A percentile compares a stretch with the other conserved stretches of the same genome.
Conservation (phyloP, 768 basidiomycete genomes). For the Lactifluus volemus region DNA sequence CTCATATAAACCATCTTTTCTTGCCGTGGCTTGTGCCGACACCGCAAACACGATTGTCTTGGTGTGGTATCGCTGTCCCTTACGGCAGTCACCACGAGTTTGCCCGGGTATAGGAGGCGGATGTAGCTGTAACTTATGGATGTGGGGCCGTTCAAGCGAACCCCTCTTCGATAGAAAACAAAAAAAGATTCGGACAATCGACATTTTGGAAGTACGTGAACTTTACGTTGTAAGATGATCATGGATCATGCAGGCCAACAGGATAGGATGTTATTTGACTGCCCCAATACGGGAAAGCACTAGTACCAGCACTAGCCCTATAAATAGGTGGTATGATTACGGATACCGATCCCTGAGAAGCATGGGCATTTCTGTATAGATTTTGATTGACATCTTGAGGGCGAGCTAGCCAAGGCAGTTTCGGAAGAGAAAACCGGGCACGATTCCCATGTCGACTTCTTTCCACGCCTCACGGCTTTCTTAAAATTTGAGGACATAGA, state of each 20-base stretch:
- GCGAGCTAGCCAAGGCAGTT: background rate
- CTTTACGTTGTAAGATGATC: background rate
- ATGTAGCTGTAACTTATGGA: background rate
- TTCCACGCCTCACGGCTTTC: background rate
- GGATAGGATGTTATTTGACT: background rate
- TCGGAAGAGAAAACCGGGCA: background rate
- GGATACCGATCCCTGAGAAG: background rate
- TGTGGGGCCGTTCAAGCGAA: background rate
- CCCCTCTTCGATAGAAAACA: constrained; percentile 1
- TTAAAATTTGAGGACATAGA: background rate
- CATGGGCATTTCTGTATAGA: background rate
- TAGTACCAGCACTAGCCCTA: background rate
- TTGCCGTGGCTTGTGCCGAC: background rate
- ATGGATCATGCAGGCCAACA: no score
- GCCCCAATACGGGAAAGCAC: background rate
- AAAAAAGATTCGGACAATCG: background rate
- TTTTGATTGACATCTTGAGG: constrained; percentile 8
- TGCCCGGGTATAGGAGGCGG: no score
- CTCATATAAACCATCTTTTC: background rate
- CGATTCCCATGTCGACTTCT: background rate
- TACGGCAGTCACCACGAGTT: no score
- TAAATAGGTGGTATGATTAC: background rate
- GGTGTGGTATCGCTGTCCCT: no score
- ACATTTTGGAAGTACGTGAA: background rate
- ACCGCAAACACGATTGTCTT: no score